Evolutionary conservation across 1,284 basidiomycete species (phyloP), one percentile per base, ranked within the genome.

Genomic region (Leccinum pachyderme): DNA sequence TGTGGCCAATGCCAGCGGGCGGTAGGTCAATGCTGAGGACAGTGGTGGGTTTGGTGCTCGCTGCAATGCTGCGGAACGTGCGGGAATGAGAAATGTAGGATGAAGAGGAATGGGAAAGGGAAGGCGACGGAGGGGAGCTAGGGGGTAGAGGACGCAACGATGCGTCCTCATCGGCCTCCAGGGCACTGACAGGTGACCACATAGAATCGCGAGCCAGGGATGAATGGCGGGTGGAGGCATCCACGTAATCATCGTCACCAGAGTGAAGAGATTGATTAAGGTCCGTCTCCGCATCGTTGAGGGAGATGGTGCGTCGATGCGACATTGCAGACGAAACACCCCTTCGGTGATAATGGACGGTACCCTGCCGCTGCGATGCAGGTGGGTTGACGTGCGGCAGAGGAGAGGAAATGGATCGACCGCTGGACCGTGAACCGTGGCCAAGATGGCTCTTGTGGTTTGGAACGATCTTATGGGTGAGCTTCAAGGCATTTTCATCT

Each of bases 41-140:
- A 0, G 95, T 98, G 2, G 95, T 98, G 2, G 94, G 95, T 72
- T 98, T 98, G 5, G 95, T 98, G 66, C 91, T 93, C 0, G 93
- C 91, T 24, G 90, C 83, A 63, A 89, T 86, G 66, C 87, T 91
- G 66, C 81, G 78, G 74, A 91, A 89, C 5, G 89, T 91, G 50
- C 84, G 81, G n/a, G 87, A 80, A 66, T 91, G 81, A 13, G 87
- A 90, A 43, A 90, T 77, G 70, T 89, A 89, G 1, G 90, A 89
- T 0, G 88, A 87, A 8, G 89, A 87, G 2, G 86, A 90, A 56
- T 80, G 85, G 7, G 86, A 91, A 7, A 89, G 90, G 0, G 90
- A 87, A 2, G 91, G 93, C 0, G 91, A 93, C 12, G 88, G 89
- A 6, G 91, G 89, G 3, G 84, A 79, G 62, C 88, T 93, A 5